These are phyloP conservation scores for Hymenoscyphus fructigenus DNA, from an alignment of 2,329 filamentous ascomycete genomes.

Conservation along the genomic window DNA sequence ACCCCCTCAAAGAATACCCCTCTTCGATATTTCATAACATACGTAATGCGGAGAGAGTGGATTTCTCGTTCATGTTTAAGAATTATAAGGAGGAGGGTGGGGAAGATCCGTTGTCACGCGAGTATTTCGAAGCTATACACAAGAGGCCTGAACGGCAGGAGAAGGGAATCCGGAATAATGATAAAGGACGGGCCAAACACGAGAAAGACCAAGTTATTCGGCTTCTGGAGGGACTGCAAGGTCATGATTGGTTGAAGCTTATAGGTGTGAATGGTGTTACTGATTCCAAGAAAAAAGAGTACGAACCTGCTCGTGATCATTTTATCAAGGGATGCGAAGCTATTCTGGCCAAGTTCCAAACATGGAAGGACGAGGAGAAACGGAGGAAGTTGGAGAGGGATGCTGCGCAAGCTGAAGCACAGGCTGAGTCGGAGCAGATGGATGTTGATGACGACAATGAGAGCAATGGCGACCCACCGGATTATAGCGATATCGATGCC, in stretches of 20 bases:
- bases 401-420: constrained; percentile 51
- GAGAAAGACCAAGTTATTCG: constrained; percentile 65
- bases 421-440: constrained; percentile 38
- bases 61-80: constrained; percentile 53
- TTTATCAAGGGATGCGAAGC: constrained; percentile 81
- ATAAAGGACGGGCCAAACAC: constrained; percentile 64
- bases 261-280: constrained; percentile 84
- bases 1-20: constrained; percentile 52
- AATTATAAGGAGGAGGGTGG: constrained; percentile 38
- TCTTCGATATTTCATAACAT: constrained; percentile 57
- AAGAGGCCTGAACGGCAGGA: constrained; percentile 60
- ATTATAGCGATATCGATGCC: constrained; percentile 69
- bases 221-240: constrained; percentile 77
- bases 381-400: constrained; percentile 75
- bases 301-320: constrained; percentile 79
- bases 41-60: constrained; percentile 55
- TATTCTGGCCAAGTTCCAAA: constrained; percentile 82
- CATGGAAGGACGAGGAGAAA: constrained; percentile 90
- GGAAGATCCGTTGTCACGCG: constrained; percentile 57
- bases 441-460: constrained; percentile 16
- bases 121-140: constrained; percentile 54
- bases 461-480: constrained; percentile 54
- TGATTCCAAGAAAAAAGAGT: constrained; percentile 81
- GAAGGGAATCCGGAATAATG: constrained; percentile 61
- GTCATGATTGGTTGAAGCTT: constrained; percentile 87